phyloP scores from a whole-genome alignment of 2,329 filamentous ascomycete species.

The Pseudopithomyces chartarum region DNA sequence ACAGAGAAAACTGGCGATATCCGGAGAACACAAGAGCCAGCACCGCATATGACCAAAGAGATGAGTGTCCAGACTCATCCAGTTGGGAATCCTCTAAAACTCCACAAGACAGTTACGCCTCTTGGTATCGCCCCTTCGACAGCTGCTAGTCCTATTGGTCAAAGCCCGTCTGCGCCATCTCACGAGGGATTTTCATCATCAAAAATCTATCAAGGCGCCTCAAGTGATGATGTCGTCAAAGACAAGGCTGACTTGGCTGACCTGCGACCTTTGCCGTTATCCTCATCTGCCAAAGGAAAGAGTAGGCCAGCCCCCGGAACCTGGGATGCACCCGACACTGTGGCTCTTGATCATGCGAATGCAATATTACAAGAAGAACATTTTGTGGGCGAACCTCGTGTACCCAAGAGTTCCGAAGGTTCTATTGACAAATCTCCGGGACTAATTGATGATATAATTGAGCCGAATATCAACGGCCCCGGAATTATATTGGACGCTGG shows the following conservation, averaged over 20 bases:
- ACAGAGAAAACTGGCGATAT: neutral
- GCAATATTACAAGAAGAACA: neutral
- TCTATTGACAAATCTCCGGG: neutral
- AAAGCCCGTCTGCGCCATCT: neutral
- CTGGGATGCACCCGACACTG: neutral
- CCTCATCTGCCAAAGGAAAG: neutral
- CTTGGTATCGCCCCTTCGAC: neutral
- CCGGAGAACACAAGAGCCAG: neutral
- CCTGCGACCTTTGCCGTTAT: neutral
- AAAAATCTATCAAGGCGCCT: neutral
- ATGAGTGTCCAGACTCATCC: neutral
- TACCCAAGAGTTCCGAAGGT: neutral
- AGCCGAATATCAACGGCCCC: neutral
- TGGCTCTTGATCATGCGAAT: neutral
- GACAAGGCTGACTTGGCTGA: neutral
- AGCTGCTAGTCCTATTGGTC: neutral
- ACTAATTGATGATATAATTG: neutral
- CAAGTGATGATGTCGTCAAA: neutral
- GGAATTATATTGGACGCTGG: neutral
- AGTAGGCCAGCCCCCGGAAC: neutral
- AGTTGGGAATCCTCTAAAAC: neutral
- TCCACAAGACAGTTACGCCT: neutral
- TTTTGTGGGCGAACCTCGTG: neutral
- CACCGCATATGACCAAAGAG: neutral
- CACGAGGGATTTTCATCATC: neutral